phyloP scores from a whole-genome alignment of 2,329 filamentous ascomycete genomes.

The Trichoderma koningiopsis region DNA sequence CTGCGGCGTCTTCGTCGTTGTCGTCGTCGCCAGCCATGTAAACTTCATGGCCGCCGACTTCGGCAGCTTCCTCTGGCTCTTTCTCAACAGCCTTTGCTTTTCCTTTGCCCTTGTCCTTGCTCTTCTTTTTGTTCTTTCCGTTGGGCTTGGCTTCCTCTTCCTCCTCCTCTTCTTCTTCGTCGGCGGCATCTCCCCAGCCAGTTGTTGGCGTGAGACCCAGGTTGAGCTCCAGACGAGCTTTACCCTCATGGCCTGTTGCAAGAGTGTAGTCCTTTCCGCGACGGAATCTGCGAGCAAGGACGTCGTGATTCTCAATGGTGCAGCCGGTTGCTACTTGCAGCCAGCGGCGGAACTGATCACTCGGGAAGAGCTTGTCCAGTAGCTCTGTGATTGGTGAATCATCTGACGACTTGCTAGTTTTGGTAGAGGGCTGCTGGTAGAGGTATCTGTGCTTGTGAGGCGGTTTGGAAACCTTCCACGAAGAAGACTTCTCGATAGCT shows the following conservation, averaged over 20 bases:
- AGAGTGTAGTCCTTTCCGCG: slow-evolving; percentile 89
- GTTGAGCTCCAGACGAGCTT: slow-evolving; percentile 82
- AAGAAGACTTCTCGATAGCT: slow-evolving; percentile 59
- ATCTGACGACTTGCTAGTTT: slow-evolving; percentile 42
- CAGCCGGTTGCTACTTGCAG: slow-evolving; percentile 79
- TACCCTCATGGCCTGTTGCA: slow-evolving; percentile 78
- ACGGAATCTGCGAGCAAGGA: slow-evolving; percentile 85
- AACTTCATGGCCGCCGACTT: slow-evolving; percentile 78
- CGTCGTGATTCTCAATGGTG: slow-evolving; percentile 69
- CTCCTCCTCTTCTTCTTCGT: slow-evolving; percentile 47
- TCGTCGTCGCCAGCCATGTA: slow-evolving; percentile 92
- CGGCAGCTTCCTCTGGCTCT: slow-evolving; percentile 46
- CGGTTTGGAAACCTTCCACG: slow-evolving; percentile 78
- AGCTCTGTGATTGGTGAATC: slow-evolving; percentile 72
- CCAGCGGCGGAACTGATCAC: slow-evolving; percentile 86
- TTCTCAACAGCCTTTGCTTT: slow-evolving; percentile 34
- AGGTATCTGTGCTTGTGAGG: slow-evolving; percentile 95
- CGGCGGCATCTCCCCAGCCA: slow-evolving; percentile 78
- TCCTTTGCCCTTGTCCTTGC: slow-evolving; percentile 36
- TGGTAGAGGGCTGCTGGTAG: slow-evolving; percentile 65
- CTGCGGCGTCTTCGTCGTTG: slow-evolving; percentile 72
- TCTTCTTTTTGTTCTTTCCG: slow-evolving; percentile 31
- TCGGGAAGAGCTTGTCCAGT: slow-evolving; percentile 80
- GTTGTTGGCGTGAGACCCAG: slow-evolving; percentile 80
- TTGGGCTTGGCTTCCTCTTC: slow-evolving; percentile 38